Evolutionary conservation across 441 rosid species (phyloP).

Genomic region (Gossypium davidsonii): DNA sequence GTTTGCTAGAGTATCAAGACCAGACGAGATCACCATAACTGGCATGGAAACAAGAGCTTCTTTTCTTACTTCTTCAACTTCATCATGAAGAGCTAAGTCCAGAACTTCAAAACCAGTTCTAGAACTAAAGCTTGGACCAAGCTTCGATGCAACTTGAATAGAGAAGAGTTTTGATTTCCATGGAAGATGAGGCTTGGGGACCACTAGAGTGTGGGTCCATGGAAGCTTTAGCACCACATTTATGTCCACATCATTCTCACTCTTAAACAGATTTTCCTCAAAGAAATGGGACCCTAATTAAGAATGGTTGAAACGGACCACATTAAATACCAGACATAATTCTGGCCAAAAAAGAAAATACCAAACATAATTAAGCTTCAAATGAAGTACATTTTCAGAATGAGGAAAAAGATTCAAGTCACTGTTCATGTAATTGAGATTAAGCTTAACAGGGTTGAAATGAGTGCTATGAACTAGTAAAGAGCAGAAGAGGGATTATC

Average conservation of each 20-base stretch:
- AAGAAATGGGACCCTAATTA: constrained; percentile 33
- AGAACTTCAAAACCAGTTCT: constrained; percentile 54
- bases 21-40: constrained; percentile 57
- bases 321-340: neutral
- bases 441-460: neutral
- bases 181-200: constrained; percentile 36
- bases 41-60: constrained; percentile 75
- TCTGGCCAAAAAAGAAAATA: neutral
- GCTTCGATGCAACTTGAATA: constrained; percentile 64
- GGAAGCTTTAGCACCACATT: constrained; percentile 66
- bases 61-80: constrained; percentile 73
- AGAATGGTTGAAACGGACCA: constrained; percentile 11
- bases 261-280: constrained; percentile 41
- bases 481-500: neutral
- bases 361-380: neutral
- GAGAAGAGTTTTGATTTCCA: constrained; percentile 63
- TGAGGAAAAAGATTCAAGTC: neutral
- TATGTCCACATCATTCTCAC: constrained; percentile 33
- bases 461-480: neutral
- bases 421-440: neutral
- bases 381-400: neutral
- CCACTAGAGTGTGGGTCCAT: constrained; percentile 55
- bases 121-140: constrained; percentile 41
- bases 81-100: constrained; percentile 66
- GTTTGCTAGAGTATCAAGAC: constrained; percentile 42